Conservation (phyloP, 2,329 filamentous ascomycete species). For the Mariannaea elegans region DNA sequence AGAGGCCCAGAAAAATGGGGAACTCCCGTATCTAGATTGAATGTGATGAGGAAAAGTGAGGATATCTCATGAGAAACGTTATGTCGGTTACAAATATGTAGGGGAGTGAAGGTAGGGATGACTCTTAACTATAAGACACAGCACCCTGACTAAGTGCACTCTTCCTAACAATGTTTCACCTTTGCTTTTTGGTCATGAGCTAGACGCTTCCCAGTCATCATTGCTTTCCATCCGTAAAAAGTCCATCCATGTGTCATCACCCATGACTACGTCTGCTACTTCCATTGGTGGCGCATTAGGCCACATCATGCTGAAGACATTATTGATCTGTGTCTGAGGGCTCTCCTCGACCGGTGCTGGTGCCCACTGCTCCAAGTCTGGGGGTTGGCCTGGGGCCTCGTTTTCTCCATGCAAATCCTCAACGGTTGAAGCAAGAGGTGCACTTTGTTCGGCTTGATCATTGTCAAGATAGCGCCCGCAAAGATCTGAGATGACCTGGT, state of each 20-base stretch:
- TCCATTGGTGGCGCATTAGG: conserved; percentile 50
- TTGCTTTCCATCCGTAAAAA: conserved; percentile 39
- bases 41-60: background rate
- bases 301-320: conserved; percentile 57
- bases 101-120: too few relatives aligned
- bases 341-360: conserved; percentile 46
- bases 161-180: too few relatives aligned
- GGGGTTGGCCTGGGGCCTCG: background rate
- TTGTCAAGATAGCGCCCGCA: conserved; percentile 49
- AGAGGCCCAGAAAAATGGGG: conserved; percentile 44
- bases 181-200: too few relatives aligned
- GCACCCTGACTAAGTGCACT: too few relatives aligned
- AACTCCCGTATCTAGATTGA: conserved; percentile 28
- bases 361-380: conserved; percentile 1
- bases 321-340: conserved; percentile 54
- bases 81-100: too few relatives aligned
- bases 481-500: conserved; percentile 51
- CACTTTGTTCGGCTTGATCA: conserved; percentile 11
- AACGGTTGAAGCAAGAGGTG: background rate
- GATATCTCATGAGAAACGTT: too few relatives aligned
- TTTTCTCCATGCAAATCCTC: background rate
- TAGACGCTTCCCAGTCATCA: conserved; percentile 27
- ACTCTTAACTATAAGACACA: too few relatives aligned
- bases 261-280: conserved; percentile 49
- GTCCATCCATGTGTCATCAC: conserved; percentile 50